These are phyloP conservation scores for Candida gorgasii DNA, from an alignment of 805 yeast species.

Conservation along the genomic window DNA sequence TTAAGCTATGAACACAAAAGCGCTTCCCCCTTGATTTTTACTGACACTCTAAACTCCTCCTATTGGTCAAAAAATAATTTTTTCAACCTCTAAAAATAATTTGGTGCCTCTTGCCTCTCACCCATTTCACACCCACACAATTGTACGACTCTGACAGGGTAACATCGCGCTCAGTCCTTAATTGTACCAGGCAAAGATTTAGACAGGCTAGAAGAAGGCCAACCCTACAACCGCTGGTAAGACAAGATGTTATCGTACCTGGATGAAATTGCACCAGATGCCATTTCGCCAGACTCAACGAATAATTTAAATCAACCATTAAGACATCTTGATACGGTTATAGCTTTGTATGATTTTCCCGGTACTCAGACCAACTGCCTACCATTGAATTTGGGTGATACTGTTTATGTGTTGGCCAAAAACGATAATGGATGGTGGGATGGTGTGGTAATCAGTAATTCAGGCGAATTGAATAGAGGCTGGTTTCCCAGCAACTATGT, in stretches of 20 bases:
- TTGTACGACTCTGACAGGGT: constrained; percentile 1
- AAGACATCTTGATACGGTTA: constrained; percentile 56
- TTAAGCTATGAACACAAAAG: no score
- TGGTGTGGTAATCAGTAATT: constrained; percentile 49
- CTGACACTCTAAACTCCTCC: no score
- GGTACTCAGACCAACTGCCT: constrained; percentile 54
- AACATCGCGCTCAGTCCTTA: constrained; percentile 5
- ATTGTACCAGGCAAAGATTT: neutral
- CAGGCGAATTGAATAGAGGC: constrained; percentile 58
- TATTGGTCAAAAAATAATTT: no score
- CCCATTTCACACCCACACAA: constrained; percentile 3
- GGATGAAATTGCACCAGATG: constrained; percentile 46
- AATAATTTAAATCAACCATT: constrained; percentile 22
- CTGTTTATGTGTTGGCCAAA: constrained; percentile 66
- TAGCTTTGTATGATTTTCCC: constrained; percentile 56
- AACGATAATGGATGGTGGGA: constrained; percentile 85
- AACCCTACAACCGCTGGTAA: neutral
- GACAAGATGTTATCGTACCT: constrained; percentile 14
- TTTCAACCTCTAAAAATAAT: neutral
- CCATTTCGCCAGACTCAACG: constrained; percentile 27
- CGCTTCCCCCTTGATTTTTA: no score
- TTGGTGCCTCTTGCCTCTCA: no score
- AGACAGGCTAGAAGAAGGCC: neutral
- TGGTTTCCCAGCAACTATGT: constrained; percentile 81
- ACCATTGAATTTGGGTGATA: constrained; percentile 62